Percentiles rank a stretch among this genome's conserved stretches.
Conservation (phyloP, 2,329 filamentous ascomycete species). For the Thyridium curvatum region DNA sequence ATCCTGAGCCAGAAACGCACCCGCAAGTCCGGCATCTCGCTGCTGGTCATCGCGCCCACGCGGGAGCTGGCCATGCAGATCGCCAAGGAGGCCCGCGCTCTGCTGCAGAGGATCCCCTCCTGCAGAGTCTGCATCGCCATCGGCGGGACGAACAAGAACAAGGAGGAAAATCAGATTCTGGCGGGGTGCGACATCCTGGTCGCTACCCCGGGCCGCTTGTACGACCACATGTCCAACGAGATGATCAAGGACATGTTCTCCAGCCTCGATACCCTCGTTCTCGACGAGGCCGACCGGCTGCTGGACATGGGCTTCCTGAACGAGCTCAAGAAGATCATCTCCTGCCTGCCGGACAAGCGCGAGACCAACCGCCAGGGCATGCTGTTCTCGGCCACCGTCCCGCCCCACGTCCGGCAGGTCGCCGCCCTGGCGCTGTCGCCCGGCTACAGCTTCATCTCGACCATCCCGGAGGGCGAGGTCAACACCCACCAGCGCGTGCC, state of each 20-base stretch:
- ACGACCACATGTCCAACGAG: slow-evolving; percentile 73
- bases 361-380: slow-evolving; percentile 62
- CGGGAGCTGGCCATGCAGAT: slow-evolving; percentile 68
- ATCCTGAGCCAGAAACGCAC: slow-evolving; percentile 46
- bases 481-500: slow-evolving; percentile 73
- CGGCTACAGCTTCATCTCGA: slow-evolving; percentile 76
- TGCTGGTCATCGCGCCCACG: slow-evolving; percentile 64
- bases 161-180: slow-evolving; percentile 65
- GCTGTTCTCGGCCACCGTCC: slow-evolving; percentile 82
- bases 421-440: slow-evolving; percentile 62
- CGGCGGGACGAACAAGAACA: slow-evolving; percentile 69
- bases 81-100: slow-evolving; percentile 60
- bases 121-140: slow-evolving; percentile 76
- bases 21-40: slow-evolving; percentile 37
- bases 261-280: slow-evolving; percentile 68
- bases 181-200: slow-evolving; percentile 73
- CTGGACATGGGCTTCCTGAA: slow-evolving; percentile 89
- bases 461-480: slow-evolving; percentile 66
- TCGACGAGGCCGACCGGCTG: slow-evolving; percentile 85
- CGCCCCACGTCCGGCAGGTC: slow-evolving; percentile 69
- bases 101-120: slow-evolving; percentile 65
- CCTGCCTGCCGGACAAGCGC: slow-evolving; percentile 57
- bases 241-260: slow-evolving; percentile 61
- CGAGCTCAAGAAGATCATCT: slow-evolving; percentile 69
- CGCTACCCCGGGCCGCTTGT: slow-evolving; percentile 71